Evolutionary conservation across 257 asterid species (phyloP).

Genomic region (Solanum tacnaense): DNA sequence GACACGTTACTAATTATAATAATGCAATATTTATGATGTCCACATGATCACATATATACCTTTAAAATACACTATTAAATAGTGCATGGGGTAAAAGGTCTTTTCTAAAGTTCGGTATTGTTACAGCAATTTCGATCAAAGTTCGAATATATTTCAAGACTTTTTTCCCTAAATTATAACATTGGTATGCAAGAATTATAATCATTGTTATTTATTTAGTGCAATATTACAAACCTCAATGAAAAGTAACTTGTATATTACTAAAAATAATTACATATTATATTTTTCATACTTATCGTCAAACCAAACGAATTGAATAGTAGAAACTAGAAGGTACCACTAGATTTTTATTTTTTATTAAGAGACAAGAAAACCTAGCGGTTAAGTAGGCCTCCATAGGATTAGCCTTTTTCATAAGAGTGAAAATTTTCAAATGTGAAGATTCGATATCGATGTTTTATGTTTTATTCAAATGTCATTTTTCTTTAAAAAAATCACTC

Average conservation of each 20-base stretch:
- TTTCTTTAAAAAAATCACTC: not conserved
- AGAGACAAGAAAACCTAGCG: not conserved
- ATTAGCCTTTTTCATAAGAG: not conserved
- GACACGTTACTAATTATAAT: too few species aligned
- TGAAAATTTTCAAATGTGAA: not conserved
- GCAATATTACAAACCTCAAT: not conserved
- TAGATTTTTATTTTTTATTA: not conserved
- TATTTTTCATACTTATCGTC: too few species aligned
- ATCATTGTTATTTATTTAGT: too few species aligned
- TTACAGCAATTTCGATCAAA: too few species aligned
- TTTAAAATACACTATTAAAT: too few species aligned
- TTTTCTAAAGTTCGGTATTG: too few species aligned
- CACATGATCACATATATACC: too few species aligned
- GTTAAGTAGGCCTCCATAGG: not conserved
- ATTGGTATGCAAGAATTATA: not conserved
- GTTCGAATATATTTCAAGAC: too few species aligned
- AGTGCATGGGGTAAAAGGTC: too few species aligned
- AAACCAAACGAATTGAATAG: not conserved
- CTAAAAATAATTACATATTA: too few species aligned
- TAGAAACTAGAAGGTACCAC: not conserved
- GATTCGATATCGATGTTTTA: not conserved
- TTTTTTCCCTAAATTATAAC: too few species aligned
- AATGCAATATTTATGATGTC: too few species aligned
- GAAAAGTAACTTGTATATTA: not conserved
- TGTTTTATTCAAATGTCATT: not conserved